A percentile compares a stretch with the other conserved stretches of the same genome.
Evolutionary conservation across 352 stramenopile species (phyloP).

Genomic region (Phytopythium delawarense): DNA sequence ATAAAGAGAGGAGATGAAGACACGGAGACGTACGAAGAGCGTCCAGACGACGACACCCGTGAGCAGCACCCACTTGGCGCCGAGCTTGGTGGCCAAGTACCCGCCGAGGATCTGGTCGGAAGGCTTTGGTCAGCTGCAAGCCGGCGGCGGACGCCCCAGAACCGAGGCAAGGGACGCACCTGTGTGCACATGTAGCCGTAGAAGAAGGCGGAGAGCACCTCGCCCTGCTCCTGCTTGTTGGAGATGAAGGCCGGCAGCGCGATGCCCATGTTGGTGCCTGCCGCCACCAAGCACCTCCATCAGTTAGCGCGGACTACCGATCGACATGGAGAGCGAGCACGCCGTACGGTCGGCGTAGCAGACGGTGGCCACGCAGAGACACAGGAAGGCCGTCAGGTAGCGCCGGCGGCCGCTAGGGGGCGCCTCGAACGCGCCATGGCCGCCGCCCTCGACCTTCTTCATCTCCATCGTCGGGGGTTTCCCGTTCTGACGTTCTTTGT

Average conservation of each 20-base stretch:
- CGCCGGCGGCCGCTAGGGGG: constrained; percentile 35
- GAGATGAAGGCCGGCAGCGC: constrained; percentile 70
- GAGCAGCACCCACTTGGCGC: constrained; percentile 71
- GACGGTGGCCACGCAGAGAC: constrained; percentile 72
- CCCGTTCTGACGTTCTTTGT: constrained; percentile 1
- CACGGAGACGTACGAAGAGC: constrained; percentile 45
- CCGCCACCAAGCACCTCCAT: too few relatives aligned
- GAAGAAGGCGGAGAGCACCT: constrained; percentile 84
- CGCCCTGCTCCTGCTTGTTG: constrained; percentile 72
- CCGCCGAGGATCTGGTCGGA: constrained; percentile 61
- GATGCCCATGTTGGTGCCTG: constrained; percentile 87
- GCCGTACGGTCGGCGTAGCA: constrained; percentile 81
- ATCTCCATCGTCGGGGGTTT: background rate
- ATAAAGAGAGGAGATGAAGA: background rate
- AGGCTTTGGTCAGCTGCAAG: background rate
- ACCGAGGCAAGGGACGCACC: constrained; percentile 19
- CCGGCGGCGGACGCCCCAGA: background rate
- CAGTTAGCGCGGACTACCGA: too few relatives aligned
- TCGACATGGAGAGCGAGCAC: too few relatives aligned
- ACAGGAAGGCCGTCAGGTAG: constrained; percentile 72
- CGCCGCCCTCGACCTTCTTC: background rate
- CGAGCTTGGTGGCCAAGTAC: constrained; percentile 64
- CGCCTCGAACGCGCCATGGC: constrained; percentile 4
- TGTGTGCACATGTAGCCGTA: constrained; percentile 88
- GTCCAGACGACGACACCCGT: constrained; percentile 80